A percentile compares a stretch with the other conserved stretches of the same genome.
Conservation (phyloP, 176 grass and related monocot species). For the Alloteropsis semialata region DNA sequence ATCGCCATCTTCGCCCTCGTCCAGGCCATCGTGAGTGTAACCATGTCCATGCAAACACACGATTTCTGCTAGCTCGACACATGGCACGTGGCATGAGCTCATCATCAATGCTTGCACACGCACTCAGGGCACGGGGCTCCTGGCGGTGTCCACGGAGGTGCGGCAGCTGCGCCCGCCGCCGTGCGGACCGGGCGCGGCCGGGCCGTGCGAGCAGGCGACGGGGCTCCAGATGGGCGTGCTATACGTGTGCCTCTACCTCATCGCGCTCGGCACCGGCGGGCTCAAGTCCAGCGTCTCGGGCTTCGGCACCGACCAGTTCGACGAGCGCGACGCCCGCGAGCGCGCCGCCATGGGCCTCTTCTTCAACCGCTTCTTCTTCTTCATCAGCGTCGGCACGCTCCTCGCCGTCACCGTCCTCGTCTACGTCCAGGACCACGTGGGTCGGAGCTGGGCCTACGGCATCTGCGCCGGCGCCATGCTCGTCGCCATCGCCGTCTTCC, state of each 20-base stretch:
- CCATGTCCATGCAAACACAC: not conserved
- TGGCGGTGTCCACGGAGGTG: slow-evolving; percentile 52
- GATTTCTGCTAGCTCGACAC: not conserved
- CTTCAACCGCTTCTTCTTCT: slow-evolving; percentile 85
- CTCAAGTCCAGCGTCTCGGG: slow-evolving; percentile 90
- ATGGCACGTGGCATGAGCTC: not conserved
- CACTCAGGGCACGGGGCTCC: slow-evolving; percentile 59
- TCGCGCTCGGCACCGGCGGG: slow-evolving; percentile 70
- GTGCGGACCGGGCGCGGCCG: not conserved
- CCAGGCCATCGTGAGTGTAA: slow-evolving; percentile 54
- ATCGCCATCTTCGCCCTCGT: slow-evolving; percentile 73
- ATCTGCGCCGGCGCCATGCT: slow-evolving; percentile 76
- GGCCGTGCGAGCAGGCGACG: slow-evolving; percentile 49
- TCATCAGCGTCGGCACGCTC: slow-evolving; percentile 73
- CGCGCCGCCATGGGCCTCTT: slow-evolving; percentile 66
- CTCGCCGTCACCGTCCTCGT: slow-evolving; percentile 74
- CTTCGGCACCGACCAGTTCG: slow-evolving; percentile 87
- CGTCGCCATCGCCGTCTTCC: slow-evolving; percentile 48
- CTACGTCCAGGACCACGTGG: slow-evolving; percentile 81
- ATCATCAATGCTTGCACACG: not conserved
- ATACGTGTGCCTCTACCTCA: slow-evolving; percentile 74
- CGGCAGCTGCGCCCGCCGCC: slow-evolving; percentile 64
- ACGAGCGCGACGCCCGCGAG: slow-evolving; percentile 66
- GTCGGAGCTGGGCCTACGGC: slow-evolving; percentile 81
- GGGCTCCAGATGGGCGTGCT: slow-evolving; percentile 62